A percentile compares a stretch with the other conserved stretches of the same genome.
Conservation (phyloP, 768 basidiomycete species). For the Asterophora parasitica region DNA sequence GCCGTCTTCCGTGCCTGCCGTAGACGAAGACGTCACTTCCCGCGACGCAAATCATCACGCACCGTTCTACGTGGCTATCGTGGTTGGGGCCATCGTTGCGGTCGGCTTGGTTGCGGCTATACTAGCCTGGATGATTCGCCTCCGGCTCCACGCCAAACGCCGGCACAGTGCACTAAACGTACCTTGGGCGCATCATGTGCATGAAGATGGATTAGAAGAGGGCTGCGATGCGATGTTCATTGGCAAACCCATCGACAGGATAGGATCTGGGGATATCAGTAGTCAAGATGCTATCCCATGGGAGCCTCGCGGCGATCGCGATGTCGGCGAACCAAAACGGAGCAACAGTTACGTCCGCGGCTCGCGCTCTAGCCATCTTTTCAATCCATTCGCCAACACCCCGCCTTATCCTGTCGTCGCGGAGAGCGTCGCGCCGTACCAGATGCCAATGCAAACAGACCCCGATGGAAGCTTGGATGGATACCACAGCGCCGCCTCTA, state of each 20-base stretch:
- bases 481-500: constrained; percentile 28
- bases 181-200: constrained; percentile 29
- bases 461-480: constrained; percentile 18
- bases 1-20: constrained; percentile 5
- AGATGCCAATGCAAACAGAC: constrained; percentile 18
- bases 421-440: constrained; percentile 19
- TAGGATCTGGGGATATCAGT: constrained; percentile 19
- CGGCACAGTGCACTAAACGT: constrained; percentile 30
- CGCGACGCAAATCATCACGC: constrained; percentile 23
- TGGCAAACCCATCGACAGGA: constrained; percentile 17
- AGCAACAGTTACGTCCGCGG: constrained; percentile 22
- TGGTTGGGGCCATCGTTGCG: constrained; percentile 42
- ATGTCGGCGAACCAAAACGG: constrained; percentile 38
- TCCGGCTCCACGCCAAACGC: constrained; percentile 30
- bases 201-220: constrained; percentile 21
- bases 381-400: constrained; percentile 17
- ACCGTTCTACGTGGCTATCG: constrained; percentile 46
- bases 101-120: constrained; percentile 41
- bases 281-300: constrained; percentile 27
- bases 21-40: constrained; percentile 1
- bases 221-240: constrained; percentile 18
- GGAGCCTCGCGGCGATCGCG: constrained; percentile 36
- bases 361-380: constrained; percentile 16
- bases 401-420: constrained; percentile 19
- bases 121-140: constrained; percentile 45